Percentiles rank a stretch among this genome's conserved stretches.
These are phyloP conservation scores for Aspergillus viridinutans DNA, from an alignment of 2,329 filamentous ascomycete genomes.

Conservation along the genomic window DNA sequence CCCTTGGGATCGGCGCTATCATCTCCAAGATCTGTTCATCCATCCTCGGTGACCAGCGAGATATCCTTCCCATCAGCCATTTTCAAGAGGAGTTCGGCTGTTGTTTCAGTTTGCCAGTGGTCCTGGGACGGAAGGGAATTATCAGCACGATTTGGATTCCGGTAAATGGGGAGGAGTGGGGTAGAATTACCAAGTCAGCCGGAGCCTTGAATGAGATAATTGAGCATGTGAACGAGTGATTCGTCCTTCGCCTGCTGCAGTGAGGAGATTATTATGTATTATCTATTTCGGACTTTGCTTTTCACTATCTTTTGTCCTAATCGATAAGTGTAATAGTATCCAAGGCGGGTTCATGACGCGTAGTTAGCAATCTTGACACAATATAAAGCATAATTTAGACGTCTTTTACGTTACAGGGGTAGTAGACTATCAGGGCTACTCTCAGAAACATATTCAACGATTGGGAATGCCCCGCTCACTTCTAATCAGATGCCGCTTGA, in stretches of 20 bases:
- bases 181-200: background rate
- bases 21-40: constrained; percentile 48
- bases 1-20: constrained; percentile 49
- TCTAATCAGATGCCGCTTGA: constrained; percentile 19
- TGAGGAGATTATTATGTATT: too few relatives aligned
- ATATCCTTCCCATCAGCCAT: constrained; percentile 48
- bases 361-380: too few relatives aligned
- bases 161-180: constrained; percentile 15
- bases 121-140: constrained; percentile 47
- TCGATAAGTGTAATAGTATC: too few relatives aligned
- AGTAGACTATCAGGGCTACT: too few relatives aligned
- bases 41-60: constrained; percentile 47
- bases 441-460: too few relatives aligned
- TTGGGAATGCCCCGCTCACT: background rate
- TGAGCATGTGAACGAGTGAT: background rate
- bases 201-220: constrained; percentile 1
- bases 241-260: too few relatives aligned
- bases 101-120: constrained; percentile 49
- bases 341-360: too few relatives aligned
- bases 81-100: constrained; percentile 46
- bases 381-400: too few relatives aligned
- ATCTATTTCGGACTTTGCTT: too few relatives aligned
- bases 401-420: background rate
- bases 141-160: constrained; percentile 28
- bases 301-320: too few relatives aligned